These are phyloP conservation scores for Irpex rosettiformis DNA, from an alignment of 1,284 basidiomycete species.

Conservation along the genomic window DNA sequence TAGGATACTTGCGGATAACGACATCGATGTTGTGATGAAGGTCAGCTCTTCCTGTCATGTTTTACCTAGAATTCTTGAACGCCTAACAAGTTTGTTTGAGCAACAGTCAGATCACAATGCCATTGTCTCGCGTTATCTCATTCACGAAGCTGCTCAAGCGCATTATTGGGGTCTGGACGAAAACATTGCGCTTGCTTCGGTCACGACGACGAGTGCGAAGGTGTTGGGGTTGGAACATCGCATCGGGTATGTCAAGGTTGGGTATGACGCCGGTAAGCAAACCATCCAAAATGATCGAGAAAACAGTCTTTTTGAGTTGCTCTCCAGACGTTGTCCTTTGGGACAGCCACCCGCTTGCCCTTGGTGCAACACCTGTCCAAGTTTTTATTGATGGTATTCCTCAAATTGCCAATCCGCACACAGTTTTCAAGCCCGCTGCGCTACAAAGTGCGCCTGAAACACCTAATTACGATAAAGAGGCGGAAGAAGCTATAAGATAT, in stretches of 20 bases:
- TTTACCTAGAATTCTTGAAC: not conserved
- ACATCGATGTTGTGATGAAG: slow-evolving; percentile 69
- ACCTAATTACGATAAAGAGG: slow-evolving; percentile 61
- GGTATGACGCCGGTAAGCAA: slow-evolving; percentile 32
- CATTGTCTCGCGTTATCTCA: slow-evolving; percentile 59
- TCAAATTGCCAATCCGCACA: slow-evolving; percentile 42
- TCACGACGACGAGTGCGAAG: slow-evolving; percentile 63
- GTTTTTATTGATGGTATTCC: slow-evolving; percentile 73
- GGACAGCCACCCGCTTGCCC: slow-evolving; percentile 19
- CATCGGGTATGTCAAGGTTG: slow-evolving; percentile 56
- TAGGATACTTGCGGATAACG: slow-evolving; percentile 64
- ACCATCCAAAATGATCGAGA: not conserved
- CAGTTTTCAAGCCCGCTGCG: slow-evolving; percentile 23
- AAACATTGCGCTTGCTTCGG: slow-evolving; percentile 46
- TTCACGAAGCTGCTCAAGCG: slow-evolving; percentile 70
- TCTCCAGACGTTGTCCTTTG: slow-evolving; percentile 57
- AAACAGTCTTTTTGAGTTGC: not conserved
- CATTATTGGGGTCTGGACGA: slow-evolving; percentile 53
- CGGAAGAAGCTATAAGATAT: slow-evolving; percentile 49
- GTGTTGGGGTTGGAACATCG: slow-evolving; percentile 65
- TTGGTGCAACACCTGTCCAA: slow-evolving; percentile 74
- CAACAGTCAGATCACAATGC: slow-evolving; percentile 65
- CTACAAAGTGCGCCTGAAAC: slow-evolving; percentile 50
- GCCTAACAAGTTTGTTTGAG: slow-evolving; percentile 11
- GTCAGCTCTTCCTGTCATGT: slow-evolving; percentile 34